Conservation (phyloP, 805 yeast genomes). For the Lipomyces chichibuensis region DNA sequence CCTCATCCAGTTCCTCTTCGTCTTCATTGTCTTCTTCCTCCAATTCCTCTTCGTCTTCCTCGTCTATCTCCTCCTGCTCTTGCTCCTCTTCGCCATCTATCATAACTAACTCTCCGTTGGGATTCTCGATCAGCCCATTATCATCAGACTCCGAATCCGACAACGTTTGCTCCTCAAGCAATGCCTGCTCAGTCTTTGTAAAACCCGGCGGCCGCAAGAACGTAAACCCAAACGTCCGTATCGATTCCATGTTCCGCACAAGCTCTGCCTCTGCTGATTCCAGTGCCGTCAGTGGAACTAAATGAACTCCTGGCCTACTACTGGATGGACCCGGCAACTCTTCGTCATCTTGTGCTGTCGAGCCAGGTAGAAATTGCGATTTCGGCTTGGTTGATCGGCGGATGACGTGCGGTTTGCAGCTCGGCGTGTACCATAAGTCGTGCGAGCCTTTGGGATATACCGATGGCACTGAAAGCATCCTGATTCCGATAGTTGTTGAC, state of each 20-base stretch:
- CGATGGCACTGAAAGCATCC: conserved; percentile 26
- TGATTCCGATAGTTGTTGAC: background rate
- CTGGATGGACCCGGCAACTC: background rate
- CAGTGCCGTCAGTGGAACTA: background rate
- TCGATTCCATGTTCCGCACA: conserved; percentile 31
- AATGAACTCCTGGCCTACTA: background rate
- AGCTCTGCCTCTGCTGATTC: conserved; percentile 24
- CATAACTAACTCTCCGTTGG: conserved; percentile 31
- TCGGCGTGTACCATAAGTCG: conserved; percentile 19
- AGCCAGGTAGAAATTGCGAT: conserved; percentile 20
- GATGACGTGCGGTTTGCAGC: conserved; percentile 13
- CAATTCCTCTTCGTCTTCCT: conserved; percentile 38
- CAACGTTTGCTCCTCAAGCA: conserved; percentile 39
- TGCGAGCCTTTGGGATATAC: conserved; percentile 17
- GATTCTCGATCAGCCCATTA: conserved; percentile 45
- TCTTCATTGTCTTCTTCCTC: conserved; percentile 32
- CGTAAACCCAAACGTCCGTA: conserved; percentile 54
- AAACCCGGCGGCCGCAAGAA: conserved; percentile 63
- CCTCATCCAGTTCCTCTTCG: conserved; percentile 37
- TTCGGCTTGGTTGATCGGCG: conserved; percentile 14
- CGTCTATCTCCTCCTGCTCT: conserved; percentile 40
- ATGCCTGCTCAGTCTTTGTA: conserved; percentile 53
- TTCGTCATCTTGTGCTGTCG: conserved; percentile 8
- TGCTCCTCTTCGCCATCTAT: conserved; percentile 33
- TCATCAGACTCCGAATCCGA: conserved; percentile 43